Evolutionary conservation across 768 basidiomycete species (phyloP).

Genomic region (Sarcodon sp.): DNA sequence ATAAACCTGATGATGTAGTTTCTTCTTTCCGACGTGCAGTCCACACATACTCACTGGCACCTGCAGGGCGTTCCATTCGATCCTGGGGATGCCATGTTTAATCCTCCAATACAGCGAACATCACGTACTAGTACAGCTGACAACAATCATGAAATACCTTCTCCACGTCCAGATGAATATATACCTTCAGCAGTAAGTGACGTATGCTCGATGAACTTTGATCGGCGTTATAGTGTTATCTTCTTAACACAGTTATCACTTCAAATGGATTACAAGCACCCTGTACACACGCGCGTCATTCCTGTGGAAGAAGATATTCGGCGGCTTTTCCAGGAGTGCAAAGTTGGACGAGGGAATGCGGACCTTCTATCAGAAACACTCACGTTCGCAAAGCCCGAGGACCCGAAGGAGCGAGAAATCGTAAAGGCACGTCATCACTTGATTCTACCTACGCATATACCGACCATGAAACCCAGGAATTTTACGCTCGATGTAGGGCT

Average conservation of each 20-base stretch:
- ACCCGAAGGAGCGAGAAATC: conserved; percentile 45
- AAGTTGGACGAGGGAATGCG: conserved; percentile 75
- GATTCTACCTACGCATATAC: background rate
- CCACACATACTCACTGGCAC: background rate
- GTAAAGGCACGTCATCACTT: conserved; percentile 40
- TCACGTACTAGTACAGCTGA: conserved; percentile 21
- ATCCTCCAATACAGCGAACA: conserved; percentile 38
- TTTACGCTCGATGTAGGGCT: conserved; percentile 61
- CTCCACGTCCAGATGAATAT: too few relatives aligned
- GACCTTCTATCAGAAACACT: conserved; percentile 60
- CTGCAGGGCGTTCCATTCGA: conserved; percentile 64
- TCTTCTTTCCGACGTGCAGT: background rate
- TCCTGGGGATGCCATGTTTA: conserved; percentile 69
- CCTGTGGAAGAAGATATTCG: conserved; percentile 79
- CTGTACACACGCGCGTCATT: conserved; percentile 30
- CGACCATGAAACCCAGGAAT: conserved; percentile 45
- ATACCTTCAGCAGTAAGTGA: too few relatives aligned
- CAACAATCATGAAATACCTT: too few relatives aligned
- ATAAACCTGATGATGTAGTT: conserved; percentile 71
- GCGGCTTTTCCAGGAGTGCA: conserved; percentile 75
- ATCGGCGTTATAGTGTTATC: too few relatives aligned
- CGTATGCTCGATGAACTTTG: too few relatives aligned
- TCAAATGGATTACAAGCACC: too few relatives aligned
- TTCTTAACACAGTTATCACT: too few relatives aligned
- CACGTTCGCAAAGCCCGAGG: conserved; percentile 55